Conservation (phyloP, 139 green algal species). For the Picochlorum sp. region DNA sequence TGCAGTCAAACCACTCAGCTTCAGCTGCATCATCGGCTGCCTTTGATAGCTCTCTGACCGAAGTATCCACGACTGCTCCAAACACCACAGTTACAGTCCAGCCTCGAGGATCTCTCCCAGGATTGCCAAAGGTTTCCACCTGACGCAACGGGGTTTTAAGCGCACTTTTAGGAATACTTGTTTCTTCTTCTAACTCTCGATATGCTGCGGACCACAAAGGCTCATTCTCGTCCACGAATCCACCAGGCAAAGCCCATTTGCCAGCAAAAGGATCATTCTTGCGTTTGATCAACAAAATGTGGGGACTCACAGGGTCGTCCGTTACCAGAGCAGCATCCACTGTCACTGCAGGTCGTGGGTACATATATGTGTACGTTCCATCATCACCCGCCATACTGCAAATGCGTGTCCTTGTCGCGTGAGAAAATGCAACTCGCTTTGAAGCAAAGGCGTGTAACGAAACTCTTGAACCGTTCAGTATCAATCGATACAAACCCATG, state of each 20-base stretch:
- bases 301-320: not conserved
- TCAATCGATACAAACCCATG: too few relatives aligned
- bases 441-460: too few relatives aligned
- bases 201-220: constrained; percentile 57
- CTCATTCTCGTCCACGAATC: constrained; percentile 82
- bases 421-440: not conserved
- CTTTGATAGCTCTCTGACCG: constrained; percentile 45
- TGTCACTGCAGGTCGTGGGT: constrained; percentile 28
- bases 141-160: constrained; percentile 34
- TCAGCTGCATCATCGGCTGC: constrained; percentile 46
- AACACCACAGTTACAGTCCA: constrained; percentile 78
- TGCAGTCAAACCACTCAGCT: constrained; percentile 4
- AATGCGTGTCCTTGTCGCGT: not conserved
- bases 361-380: constrained; percentile 17
- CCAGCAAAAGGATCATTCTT: constrained; percentile 31
- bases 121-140: constrained; percentile 74
- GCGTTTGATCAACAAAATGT: constrained; percentile 33
- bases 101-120: constrained; percentile 71
- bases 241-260: constrained; percentile 74
- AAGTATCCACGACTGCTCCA: constrained; percentile 56
- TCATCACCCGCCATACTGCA: not conserved
- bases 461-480: too few relatives aligned
- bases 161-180: constrained; percentile 43
- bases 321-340: constrained; percentile 30
- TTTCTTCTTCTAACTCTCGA: constrained; percentile 83